phyloP scores from a whole-genome alignment of 371 early-diverging fungal species.

The Mucor racemosus region DNA sequence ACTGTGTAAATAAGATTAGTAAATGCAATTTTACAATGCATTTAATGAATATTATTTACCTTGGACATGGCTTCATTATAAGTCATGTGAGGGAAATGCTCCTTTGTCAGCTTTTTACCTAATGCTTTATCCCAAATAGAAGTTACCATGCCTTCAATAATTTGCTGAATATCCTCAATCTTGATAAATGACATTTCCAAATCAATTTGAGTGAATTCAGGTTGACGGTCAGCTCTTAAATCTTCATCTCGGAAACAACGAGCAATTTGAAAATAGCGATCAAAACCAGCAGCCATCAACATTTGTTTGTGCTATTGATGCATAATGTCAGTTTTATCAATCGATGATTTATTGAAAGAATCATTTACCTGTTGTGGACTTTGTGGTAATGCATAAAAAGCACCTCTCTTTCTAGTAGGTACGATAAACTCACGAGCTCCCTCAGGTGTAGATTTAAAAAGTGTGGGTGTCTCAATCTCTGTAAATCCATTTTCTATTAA shows the following conservation, averaged over 20 bases:
- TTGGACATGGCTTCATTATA: constrained; percentile 82
- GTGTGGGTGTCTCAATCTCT: constrained; percentile 91
- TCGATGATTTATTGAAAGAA: too few species aligned
- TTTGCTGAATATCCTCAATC: constrained; percentile 67
- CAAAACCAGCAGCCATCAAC: constrained; percentile 89
- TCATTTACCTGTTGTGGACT: constrained; percentile 84
- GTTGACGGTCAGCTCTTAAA: constrained; percentile 88
- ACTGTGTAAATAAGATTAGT: constrained; percentile 40
- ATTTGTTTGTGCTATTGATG: constrained; percentile 80
- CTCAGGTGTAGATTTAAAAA: constrained; percentile 95
- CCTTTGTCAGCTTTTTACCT: constrained; percentile 50
- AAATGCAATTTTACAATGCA: too few species aligned
- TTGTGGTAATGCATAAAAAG: constrained; percentile 90
- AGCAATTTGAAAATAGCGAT: constrained; percentile 92
- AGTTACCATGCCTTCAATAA: constrained; percentile 80
- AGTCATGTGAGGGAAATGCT: constrained; percentile 72
- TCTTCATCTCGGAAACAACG: constrained; percentile 95
- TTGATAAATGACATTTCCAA: constrained; percentile 88
- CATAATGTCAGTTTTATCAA: too few species aligned
- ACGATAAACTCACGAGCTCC: constrained; percentile 94
- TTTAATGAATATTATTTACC: constrained; percentile 30
- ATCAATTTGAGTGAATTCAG: constrained; percentile 95
- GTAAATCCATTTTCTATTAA: constrained; percentile 71
- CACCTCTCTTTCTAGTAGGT: constrained; percentile 79
- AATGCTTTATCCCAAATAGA: constrained; percentile 70